Evolutionary conservation across 2,329 filamentous ascomycete genomes (phyloP).

Genomic region (Cladophialophora exuberans): DNA sequence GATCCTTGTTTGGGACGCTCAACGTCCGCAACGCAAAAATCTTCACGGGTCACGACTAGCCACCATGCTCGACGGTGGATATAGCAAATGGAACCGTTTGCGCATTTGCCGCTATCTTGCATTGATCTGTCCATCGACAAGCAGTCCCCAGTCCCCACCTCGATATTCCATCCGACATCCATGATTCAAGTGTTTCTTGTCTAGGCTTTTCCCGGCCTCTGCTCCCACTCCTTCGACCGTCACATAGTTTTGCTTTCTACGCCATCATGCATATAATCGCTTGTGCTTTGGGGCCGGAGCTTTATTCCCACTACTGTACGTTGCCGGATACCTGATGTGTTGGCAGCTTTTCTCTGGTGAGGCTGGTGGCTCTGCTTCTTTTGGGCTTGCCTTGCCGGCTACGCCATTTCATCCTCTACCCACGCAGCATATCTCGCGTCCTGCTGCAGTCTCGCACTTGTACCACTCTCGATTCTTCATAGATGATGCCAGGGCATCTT

Average conservation of each 20-base stretch:
- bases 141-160: conserved; percentile 21
- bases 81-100: conserved; percentile 14
- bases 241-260: conserved; percentile 20
- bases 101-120: conserved; percentile 20
- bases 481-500: conserved; percentile 28
- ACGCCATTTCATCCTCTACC: conserved; percentile 26
- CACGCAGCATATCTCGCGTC: conserved; percentile 25
- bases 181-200: conserved; percentile 9
- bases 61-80: conserved; percentile 5
- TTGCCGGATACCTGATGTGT: conserved; percentile 27
- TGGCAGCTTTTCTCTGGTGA: conserved; percentile 27
- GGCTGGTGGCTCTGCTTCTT: conserved; percentile 19
- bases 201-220: conserved; percentile 9
- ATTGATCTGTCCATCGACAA: conserved; percentile 7
- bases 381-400: conserved; percentile 25
- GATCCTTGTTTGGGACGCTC: conserved; percentile 13
- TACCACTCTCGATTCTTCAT: conserved; percentile 24
- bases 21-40: conserved; percentile 1
- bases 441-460: conserved; percentile 20
- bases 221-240: conserved; percentile 14
- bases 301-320: conserved; percentile 18
- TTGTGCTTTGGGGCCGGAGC: conserved; percentile 20
- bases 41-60: not conserved
- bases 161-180: conserved; percentile 16
- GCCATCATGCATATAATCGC: conserved; percentile 31